Conservation (phyloP, 2,329 filamentous ascomycete species). For the Penicillium sp. region DNA sequence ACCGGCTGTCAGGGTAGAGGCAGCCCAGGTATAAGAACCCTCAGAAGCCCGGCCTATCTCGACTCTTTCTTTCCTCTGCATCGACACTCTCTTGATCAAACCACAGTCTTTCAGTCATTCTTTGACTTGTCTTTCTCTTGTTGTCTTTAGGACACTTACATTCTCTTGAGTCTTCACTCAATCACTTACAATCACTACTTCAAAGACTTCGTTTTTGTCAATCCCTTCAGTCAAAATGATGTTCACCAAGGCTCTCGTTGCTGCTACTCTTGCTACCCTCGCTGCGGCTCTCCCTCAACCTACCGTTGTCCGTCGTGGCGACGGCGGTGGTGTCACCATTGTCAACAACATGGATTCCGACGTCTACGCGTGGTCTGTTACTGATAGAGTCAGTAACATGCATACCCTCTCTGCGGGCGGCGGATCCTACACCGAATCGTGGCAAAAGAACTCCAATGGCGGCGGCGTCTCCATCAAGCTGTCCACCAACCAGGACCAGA, state of each 20-base stretch:
- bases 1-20: conserved; percentile 7
- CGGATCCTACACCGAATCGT: conserved; percentile 41
- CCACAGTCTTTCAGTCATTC: conserved; percentile 22
- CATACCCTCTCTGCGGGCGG: conserved; percentile 39
- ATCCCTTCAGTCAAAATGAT: conserved; percentile 24
- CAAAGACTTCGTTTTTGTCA: conserved; percentile 11
- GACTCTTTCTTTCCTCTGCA: conserved; percentile 11
- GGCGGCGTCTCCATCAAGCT: conserved; percentile 51
- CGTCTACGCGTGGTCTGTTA: conserved; percentile 49
- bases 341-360: conserved; percentile 43
- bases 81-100: conserved; percentile 27
- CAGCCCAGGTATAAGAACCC: conserved; percentile 17
- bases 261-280: conserved; percentile 22
- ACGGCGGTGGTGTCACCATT: conserved; percentile 40
- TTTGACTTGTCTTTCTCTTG: conserved; percentile 24
- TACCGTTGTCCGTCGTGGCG: conserved; percentile 31
- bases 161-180: conserved; percentile 15
- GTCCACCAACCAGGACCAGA: conserved; percentile 34
- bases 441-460: conserved; percentile 42
- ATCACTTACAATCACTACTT: conserved; percentile 11
- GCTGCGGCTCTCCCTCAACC: conserved; percentile 28
- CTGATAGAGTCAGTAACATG: conserved; percentile 40
- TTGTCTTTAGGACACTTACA: conserved; percentile 21
- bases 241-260: conserved; percentile 23
- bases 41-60: conserved; percentile 1